phyloP scores from a whole-genome alignment of 108 stramenopile species.

The Skeletonema grethae region DNA sequence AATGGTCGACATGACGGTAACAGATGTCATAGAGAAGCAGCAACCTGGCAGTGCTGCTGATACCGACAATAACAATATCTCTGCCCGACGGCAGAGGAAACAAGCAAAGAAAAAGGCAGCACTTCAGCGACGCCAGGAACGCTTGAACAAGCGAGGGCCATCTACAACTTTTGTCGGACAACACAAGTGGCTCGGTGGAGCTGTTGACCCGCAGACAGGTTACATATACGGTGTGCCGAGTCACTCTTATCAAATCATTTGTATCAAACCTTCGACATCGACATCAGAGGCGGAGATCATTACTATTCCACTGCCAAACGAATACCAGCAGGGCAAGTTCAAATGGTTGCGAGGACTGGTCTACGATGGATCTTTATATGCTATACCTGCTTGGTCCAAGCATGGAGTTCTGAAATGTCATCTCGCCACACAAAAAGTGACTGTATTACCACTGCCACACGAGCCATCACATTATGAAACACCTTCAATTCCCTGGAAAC shows the following conservation, averaged over 20 bases:
- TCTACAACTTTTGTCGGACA: constrained; percentile 36
- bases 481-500: constrained; percentile 8
- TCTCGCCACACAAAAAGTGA: constrained; percentile 44
- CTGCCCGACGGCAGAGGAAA: constrained; percentile 25
- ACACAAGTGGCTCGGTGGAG: constrained; percentile 83
- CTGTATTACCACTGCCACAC: constrained; percentile 16
- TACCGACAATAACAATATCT: neutral
- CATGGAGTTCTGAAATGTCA: constrained; percentile 67
- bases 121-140: constrained; percentile 4
- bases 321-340: constrained; percentile 53
- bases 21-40: too few relatives aligned
- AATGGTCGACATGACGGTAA: too few relatives aligned
- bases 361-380: constrained; percentile 73
- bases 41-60: too few relatives aligned
- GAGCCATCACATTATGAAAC: constrained; percentile 22
- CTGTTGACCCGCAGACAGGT: constrained; percentile 68
- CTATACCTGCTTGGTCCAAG: constrained; percentile 70
- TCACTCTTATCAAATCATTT: constrained; percentile 60
- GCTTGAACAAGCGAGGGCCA: constrained; percentile 5
- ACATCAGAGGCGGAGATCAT: constrained; percentile 35
- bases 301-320: constrained; percentile 62
- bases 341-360: constrained; percentile 85
- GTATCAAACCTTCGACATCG: constrained; percentile 49
- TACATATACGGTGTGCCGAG: constrained; percentile 81
- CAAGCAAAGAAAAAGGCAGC: constrained; percentile 29